Evolutionary conservation across 805 yeast species (phyloP), one percentile per base, ranked within the genome.

Genomic region (Hanseniaspora singularis): DNA sequence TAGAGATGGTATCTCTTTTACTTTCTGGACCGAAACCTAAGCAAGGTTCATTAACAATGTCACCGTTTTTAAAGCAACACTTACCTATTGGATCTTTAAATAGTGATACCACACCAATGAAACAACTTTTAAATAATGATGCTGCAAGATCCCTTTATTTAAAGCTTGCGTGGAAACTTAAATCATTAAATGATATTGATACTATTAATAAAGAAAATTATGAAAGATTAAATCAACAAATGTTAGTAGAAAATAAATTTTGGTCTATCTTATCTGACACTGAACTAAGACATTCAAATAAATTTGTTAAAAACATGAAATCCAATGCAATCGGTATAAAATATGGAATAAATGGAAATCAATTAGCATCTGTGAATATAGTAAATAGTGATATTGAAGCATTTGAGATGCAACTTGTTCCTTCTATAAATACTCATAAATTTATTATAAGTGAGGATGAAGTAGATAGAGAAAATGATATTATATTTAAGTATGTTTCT

Each of bases 11-110:
- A 1, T 85, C 96, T 1, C 68, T 89, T 51, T 65, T 92, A 49
- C 71, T 89, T 36, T 81, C 95, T 16, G 73, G 84, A 10, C 76
- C 76, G 10, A 72, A 92, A 51, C 96, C 96, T 1, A 84, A 85
- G 16, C 81, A 89, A 1, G 95, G 94, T 2, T 73, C 81, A 28
- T 70, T 87, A 2, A 85, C 96, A 1, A 84, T 89, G 77, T 86
- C 95, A 1, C 86, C 94, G 0, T 87, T 76, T 59, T 65, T 87
- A 51, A 74, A 77, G 54, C 80, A 81, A 54, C 75, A 73, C 47
- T 81, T 80, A 0, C 84, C 92, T 2, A 65, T 81, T 10, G 94
- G 89, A 0, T 79, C 95, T 0, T 65, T 88, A 49, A 76, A 74
- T 44, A 65, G 67, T 34, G 72, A 68, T 46, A 54, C 52, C n/a